Base-by-base conservation (phyloP, 768 basidiomycete species). In the Termitomyces sp. region DNA sequence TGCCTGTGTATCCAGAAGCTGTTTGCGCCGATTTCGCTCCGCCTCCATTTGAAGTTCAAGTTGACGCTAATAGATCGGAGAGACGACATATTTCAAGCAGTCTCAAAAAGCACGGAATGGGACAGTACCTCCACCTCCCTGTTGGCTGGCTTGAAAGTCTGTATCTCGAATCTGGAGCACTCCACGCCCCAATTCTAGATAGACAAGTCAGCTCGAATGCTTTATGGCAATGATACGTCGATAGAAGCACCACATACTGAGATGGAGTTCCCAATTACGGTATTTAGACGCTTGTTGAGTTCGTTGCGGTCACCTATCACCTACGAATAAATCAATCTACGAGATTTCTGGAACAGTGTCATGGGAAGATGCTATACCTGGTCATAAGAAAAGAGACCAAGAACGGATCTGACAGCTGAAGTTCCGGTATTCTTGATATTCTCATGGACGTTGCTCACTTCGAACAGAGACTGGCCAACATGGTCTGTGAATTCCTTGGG, bases 21-120 rank as follows among this genome's bases (percentile, higher is more conserved):
- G 80, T 61, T 83, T 84, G 32, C 82, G 71, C 20, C 82, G 64
- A 59, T 82, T 80, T 32, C 82, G 67, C 60, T 84, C 82, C 0
- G 81, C 82, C 64, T 82, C 80, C 81, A 83, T 82, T 64, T 83
- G 80, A 12, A 83, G 72, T 59, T 83, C 82, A 2, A 83, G 74
- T 76, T 83, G 82, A n/a, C 79, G 74, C 79, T 80, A 55, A 52
- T 20, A 18, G 3, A 46, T 3, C n/a, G 41, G 26, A 49, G 20
- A 20, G 3, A 34, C 34, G n/a, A n/a, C 47, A 48, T 32, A 7
- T 16, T 48, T 10, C 18, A 18, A 36, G 6, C 10, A n/a, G 39
- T 18, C 4, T 47, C 20, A 37, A 20, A 12, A 32, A 27, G 16
- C 32, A 47, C 8, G 34, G 44, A 34, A 43, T 24, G 14, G 6